Evolutionary conservation across 768 basidiomycete species (phyloP), one percentile per base, ranked within the genome.

Genomic region (Cystofilobasidium capitatum): DNA sequence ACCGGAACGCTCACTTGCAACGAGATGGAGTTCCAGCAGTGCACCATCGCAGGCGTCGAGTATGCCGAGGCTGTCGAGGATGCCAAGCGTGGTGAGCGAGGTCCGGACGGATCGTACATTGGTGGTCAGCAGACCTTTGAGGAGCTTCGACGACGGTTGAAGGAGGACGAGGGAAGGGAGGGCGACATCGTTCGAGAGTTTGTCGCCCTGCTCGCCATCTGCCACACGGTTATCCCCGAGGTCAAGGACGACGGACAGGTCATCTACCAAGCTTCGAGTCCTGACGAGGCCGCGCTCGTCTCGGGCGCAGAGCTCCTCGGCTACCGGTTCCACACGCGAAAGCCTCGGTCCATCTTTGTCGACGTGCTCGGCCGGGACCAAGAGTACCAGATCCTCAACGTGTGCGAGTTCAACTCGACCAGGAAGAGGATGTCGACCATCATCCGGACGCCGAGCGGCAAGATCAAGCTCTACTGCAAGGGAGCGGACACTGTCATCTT

Each of bases 361-460:
- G 86, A 88, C 45, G 81, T 93, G 65, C 80, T 83, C 59, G 91
- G 90, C 24, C 77, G 80, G 64, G 78, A 81, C 0, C 82, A 84
- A 65, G 91, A 98, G 75, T 98, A 86, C 75, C 85, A 97, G 74
- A 84, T 98, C 65, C 78, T 99, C 68, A 98, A 98, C 74, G 88
- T 99, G 51, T 96, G 93, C 83, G 96, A 98, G 79, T 99, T 99
- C 82, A 98, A 98, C 75, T 96, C 91, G 29, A 90, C 91, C 5
- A 84, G 96, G 60, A 98, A 99, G 75, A 84, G 96, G 67, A 98
- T 99, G 96, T 98, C 96, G 33, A 94, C 93, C 1, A 79, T 99
- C 72, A 83, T 99, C 37, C 85, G 91, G 29, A 82, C 83, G 31
- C 88, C 93, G 0, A 86, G 91, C 71, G 92, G 94, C 57, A 86